phyloP scores from a whole-genome alignment of 2,329 filamentous ascomycete species.

The Hymenoscyphus salicellus region DNA sequence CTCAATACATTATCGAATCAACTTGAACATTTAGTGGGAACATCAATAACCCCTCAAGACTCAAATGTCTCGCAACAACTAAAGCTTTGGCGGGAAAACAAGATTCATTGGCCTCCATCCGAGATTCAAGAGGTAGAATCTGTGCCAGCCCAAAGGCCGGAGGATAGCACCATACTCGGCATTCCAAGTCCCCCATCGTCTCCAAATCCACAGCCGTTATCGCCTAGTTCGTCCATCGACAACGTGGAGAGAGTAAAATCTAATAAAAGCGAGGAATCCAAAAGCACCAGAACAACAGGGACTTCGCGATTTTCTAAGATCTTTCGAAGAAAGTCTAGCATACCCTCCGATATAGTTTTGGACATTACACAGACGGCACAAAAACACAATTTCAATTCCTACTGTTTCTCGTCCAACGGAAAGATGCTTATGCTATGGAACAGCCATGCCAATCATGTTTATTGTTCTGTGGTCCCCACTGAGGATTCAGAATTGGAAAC shows the following conservation, averaged over 20 bases:
- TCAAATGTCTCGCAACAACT: background rate
- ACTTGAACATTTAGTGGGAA: background rate
- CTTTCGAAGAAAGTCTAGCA: background rate
- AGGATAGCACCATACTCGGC: background rate
- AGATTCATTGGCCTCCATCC: background rate
- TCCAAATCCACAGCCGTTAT: background rate
- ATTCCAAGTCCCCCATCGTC: background rate
- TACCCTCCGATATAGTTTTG: background rate
- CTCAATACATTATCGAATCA: background rate
- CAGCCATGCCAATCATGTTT: background rate
- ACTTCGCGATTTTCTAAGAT: background rate
- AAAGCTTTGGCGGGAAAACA: background rate
- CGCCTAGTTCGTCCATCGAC: background rate
- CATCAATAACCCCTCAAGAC: background rate
- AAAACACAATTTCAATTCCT: background rate
- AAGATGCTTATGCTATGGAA: slow-evolving; percentile 1
- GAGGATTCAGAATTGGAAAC: background rate
- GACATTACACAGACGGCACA: background rate
- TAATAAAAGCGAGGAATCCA: background rate
- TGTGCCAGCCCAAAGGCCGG: background rate
- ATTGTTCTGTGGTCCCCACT: background rate
- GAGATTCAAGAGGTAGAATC: background rate
- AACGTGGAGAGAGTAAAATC: background rate
- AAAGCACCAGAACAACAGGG: background rate
- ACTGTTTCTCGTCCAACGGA: background rate